Percentiles rank a stretch among this genome's conserved stretches.
phyloP scores from a whole-genome alignment of 805 yeast genomes.

The Pichia gijzeniarum region DNA sequence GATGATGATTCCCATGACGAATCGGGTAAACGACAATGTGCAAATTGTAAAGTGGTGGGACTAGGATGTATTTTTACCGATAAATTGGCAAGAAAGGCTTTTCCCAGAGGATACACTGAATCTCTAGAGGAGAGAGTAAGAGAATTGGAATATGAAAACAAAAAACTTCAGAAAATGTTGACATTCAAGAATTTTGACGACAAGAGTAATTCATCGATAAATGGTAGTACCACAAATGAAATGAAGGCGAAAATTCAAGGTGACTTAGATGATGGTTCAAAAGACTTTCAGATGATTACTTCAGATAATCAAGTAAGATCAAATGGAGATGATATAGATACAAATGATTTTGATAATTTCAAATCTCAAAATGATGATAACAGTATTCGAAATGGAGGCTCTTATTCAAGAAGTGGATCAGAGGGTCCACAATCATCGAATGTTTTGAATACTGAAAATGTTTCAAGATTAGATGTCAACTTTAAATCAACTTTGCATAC shows the following conservation, averaged over 20 bases:
- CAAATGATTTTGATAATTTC: neutral
- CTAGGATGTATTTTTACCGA: slow-evolving; percentile 86
- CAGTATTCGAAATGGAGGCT: neutral
- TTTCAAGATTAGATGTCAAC: slow-evolving; percentile 25
- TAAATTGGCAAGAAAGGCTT: slow-evolving; percentile 76
- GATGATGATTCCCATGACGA: slow-evolving; percentile 15
- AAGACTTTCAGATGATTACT: neutral
- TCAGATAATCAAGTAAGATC: neutral
- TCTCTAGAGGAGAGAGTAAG: slow-evolving; percentile 83
- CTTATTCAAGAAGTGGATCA: neutral
- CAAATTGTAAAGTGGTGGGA: slow-evolving; percentile 79
- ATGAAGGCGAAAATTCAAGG: neutral
- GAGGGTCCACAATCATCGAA: neutral
- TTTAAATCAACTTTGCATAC: slow-evolving; percentile 28
- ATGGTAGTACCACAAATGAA: neutral
- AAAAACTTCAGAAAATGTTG: slow-evolving; percentile 55
- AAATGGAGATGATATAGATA: neutral
- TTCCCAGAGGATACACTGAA: slow-evolving; percentile 90
- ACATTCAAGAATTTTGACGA: slow-evolving; percentile 36
- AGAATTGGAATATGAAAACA: slow-evolving; percentile 76
- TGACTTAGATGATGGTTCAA: slow-evolving; percentile 1
- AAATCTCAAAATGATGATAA: neutral
- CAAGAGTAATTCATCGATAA: neutral
- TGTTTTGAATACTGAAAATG: slow-evolving; percentile 26
- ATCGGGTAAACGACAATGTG: slow-evolving; percentile 48